Conservation (phyloP, 257 asterid genomes). For the Dorcoceras hygrometricum region DNA sequence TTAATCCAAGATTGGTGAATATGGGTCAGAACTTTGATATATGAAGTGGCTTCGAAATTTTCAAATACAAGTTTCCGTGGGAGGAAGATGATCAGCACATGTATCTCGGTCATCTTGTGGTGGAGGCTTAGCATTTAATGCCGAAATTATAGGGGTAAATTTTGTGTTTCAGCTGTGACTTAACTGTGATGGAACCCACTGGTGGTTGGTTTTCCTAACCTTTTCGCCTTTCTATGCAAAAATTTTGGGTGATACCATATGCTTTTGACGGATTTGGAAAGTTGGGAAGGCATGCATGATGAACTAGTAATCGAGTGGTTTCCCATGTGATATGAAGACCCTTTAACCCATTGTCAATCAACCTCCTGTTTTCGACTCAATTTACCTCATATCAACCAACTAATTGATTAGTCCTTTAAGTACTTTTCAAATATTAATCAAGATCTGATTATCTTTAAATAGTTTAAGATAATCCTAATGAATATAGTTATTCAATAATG, state of each 20-base stretch:
- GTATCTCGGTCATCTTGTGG: neutral
- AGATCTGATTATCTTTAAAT: no score
- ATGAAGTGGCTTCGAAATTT: no score
- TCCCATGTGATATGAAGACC: conserved; percentile 33
- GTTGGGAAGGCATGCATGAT: conserved; percentile 23
- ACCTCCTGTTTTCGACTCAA: neutral
- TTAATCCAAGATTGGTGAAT: no score
- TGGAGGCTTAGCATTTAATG: neutral
- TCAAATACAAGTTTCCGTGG: no score
- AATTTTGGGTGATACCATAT: neutral
- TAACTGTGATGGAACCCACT: neutral
- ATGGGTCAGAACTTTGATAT: neutral
- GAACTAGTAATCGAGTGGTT: conserved; percentile 36
- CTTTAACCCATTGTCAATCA: neutral
- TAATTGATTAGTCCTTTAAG: neutral
- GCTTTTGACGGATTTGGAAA: conserved; percentile 7
- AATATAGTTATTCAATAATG: no score
- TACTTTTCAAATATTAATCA: no score
- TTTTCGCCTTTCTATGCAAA: neutral
- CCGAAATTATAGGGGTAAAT: neutral
- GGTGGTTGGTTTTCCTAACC: neutral
- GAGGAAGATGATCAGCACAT: no score
- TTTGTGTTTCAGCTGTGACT: neutral
- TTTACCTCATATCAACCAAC: neutral
- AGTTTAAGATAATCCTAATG: no score